Evolutionary conservation across 208 protist genomes (phyloP), one percentile per base, ranked within the genome.

Genomic region (Leishmania turanica): DNA sequence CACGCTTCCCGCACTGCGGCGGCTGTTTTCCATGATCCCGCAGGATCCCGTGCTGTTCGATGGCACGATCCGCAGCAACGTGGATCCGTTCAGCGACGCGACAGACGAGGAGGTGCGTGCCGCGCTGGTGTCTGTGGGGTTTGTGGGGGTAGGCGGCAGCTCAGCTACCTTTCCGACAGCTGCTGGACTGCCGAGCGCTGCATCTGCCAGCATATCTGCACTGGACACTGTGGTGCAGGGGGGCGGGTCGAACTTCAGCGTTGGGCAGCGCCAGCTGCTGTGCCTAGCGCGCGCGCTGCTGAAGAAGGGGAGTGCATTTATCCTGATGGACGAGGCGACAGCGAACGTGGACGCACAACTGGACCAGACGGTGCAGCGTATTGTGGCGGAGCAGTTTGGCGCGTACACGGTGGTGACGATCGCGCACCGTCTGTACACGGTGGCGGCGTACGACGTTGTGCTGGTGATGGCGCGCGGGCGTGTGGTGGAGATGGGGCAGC

Each of bases 301-400:
- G 78, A 88, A 87, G 80, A 74, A 79, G 19, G 82, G 80, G 45
- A 91, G 87, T 72, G 75, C 54, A 15, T 95, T 95, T 82, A 84
- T 95, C 45, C 79, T 96, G 69, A 93, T 96, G 90, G 93, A 95
- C 77, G 93, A 96, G 85, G 89, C 91, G 17, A 94, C 89, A 15
- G 88, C 91, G 21, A 92, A 93, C 81, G 88, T 96, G 56, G 91
- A 96, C 82, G 82, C 80, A 49, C 58, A 70, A 31, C 82, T 92
- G 31, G 91, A 93, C 77, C 82, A 79, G 68, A 90, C 86, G 21
- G 86, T 95, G 49, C 79, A 79, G 78, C 76, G 65, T 34, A 47
- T 73, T 56, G 65, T 80, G n/a, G 45, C 51, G 5, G 77, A 76
- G 21, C 72, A 82, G 66, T 96, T 96, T 78, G 65, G 64, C 49